Evolutionary conservation across 257 asterid species (phyloP).

Genomic region (Fraxinus cuspidata): DNA sequence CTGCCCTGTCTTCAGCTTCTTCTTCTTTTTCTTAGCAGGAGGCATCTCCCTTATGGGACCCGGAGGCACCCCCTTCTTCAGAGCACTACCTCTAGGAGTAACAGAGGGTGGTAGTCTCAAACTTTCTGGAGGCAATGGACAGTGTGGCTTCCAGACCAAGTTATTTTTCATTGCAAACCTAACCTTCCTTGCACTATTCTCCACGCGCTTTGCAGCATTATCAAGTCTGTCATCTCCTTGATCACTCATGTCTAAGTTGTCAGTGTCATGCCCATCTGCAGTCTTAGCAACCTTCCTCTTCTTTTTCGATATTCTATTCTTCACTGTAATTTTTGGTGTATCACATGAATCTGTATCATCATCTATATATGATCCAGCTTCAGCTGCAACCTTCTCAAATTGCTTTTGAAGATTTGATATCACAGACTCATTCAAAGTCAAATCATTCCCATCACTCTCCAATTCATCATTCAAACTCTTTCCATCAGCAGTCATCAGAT

Average conservation of each 20-base stretch:
- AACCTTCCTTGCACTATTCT: conserved; percentile 78
- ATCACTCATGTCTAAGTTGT: conserved; percentile 17
- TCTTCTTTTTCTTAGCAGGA: conserved; percentile 46
- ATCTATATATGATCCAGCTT: conserved; percentile 39
- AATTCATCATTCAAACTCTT: conserved; percentile 26
- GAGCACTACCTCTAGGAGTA: conserved; percentile 95
- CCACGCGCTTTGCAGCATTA: conserved; percentile 47
- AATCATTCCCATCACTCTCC: conserved; percentile 35
- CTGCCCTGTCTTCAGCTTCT: conserved; percentile 53
- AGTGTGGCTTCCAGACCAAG: conserved; percentile 87
- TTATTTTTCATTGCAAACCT: conserved; percentile 86
- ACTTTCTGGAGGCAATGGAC: conserved; percentile 90
- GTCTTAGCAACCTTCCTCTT: conserved; percentile 62
- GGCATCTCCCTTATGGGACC: conserved; percentile 80
- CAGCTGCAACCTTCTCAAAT: conserved; percentile 87
- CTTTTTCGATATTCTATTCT: conserved; percentile 23
- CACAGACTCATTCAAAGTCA: conserved; percentile 47
- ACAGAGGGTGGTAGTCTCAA: conserved; percentile 87
- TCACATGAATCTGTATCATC: conserved; percentile 37
- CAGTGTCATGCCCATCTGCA: conserved; percentile 26
- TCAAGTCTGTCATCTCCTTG: conserved; percentile 40
- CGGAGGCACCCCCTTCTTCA: conserved; percentile 91
- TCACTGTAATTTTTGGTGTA: conserved; percentile 36
- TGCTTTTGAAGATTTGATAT: conserved; percentile 82
- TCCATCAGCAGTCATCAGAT: conserved; percentile 21